phyloP scores from a whole-genome alignment of 345 rosid genomes.

The Pistacia atlantica region DNA sequence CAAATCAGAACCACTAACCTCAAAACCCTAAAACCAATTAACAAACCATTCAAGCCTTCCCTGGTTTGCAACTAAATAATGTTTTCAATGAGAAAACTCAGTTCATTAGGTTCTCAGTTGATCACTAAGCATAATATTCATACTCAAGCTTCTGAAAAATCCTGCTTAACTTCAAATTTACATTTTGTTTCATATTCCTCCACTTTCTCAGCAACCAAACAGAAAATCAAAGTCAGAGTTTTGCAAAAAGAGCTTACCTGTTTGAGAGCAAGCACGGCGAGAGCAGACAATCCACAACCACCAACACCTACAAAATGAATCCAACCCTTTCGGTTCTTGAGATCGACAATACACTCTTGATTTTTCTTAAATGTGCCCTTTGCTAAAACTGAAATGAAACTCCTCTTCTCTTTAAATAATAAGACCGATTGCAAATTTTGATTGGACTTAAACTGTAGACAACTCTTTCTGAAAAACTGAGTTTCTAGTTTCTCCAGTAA shows the following conservation, averaged over 20 bases:
- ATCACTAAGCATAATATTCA: not conserved
- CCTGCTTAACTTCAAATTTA: not conserved
- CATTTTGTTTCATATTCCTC: not conserved
- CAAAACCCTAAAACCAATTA: constrained; percentile 26
- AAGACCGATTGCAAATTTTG: not conserved
- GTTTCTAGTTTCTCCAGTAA: constrained; percentile 7
- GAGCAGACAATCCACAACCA: constrained; percentile 37
- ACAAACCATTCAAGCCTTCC: not conserved
- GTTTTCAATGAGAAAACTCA: not conserved
- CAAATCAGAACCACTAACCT: constrained; percentile 35
- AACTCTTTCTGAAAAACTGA: not conserved
- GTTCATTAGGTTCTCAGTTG: not conserved
- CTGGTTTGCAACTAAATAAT: not conserved
- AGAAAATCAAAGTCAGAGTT: not conserved
- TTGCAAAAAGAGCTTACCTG: constrained; percentile 19
- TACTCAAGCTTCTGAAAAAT: not conserved
- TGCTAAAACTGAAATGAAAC: constrained; percentile 4
- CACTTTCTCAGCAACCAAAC: constrained; percentile 10
- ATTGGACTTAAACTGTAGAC: not conserved
- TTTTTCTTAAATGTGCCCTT: not conserved
- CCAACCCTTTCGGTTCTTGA: constrained; percentile 25
- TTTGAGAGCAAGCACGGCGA: constrained; percentile 37
- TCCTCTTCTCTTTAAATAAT: not conserved
- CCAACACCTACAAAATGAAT: constrained; percentile 42
- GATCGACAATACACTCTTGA: constrained; percentile 1